Evolutionary conservation across 352 stramenopile species (phyloP).

Genomic region (Phytophthora multivora): DNA sequence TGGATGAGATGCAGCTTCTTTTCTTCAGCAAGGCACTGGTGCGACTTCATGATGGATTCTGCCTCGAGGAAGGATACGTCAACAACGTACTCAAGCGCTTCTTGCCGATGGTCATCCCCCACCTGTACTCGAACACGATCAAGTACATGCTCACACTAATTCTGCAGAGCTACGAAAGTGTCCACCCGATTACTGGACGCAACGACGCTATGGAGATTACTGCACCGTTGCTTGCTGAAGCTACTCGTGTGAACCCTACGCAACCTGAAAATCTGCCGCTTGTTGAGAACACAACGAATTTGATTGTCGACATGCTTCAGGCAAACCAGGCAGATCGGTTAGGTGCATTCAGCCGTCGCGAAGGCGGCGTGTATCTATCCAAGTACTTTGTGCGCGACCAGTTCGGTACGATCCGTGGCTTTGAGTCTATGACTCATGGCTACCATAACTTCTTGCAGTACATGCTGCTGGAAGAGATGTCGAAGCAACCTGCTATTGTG

Average conservation of each 20-base stretch:
- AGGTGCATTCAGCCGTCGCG: constrained; percentile 79
- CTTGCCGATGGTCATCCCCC: constrained; percentile 74
- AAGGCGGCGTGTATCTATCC: constrained; percentile 82
- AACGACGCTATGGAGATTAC: constrained; percentile 90
- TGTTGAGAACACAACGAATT: constrained; percentile 77
- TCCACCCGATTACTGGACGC: constrained; percentile 85
- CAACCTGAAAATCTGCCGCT: constrained; percentile 50
- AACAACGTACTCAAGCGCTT: constrained; percentile 81
- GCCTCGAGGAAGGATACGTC: constrained; percentile 87
- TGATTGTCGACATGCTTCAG: constrained; percentile 88
- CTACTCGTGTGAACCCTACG: constrained; percentile 47
- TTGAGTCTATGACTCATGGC: constrained; percentile 88
- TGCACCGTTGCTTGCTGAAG: constrained; percentile 58
- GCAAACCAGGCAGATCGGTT: constrained; percentile 87
- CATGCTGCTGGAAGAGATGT: constrained; percentile 86
- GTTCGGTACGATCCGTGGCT: constrained; percentile 88
- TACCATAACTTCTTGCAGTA: constrained; percentile 92
- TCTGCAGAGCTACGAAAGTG: constrained; percentile 88
- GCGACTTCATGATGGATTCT: constrained; percentile 86
- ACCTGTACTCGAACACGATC: constrained; percentile 89
- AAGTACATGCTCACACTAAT: constrained; percentile 91
- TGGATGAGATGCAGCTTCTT: constrained; percentile 87
- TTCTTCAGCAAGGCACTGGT: constrained; percentile 90
- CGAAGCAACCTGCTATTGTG: constrained; percentile 73
- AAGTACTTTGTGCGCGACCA: constrained; percentile 91